Evolutionary conservation across 129 eudicot genomes (phyloP), one percentile per base, ranked within the genome.

Genomic region (Calendula officinalis): DNA sequence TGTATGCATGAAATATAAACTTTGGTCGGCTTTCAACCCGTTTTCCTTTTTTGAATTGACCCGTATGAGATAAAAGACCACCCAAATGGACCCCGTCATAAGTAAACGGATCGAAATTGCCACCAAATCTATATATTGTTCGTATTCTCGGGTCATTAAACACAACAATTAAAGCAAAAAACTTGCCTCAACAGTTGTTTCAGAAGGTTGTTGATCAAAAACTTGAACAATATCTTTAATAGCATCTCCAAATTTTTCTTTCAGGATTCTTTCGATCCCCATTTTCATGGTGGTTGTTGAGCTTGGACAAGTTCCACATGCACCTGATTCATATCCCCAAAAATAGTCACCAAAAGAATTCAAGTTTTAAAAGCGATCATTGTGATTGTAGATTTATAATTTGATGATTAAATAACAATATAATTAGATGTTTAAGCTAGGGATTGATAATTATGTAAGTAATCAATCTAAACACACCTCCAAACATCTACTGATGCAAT

Each of bases 221-320:
- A 91, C 82, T 82, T 87, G 96, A 60, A 82, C 71, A 65, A 91
- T 78, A 68, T 87, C 94, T 82, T 84, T 91, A 33, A 91, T 41
- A 14, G 86, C 86, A 49, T 84, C 86, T 40, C 98, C 96, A 75
- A 87, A 87, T 60, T 91, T 87, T 63, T 91, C 98, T 77, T 82
- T 87, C 6, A 87, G 81, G 2, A 87, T 80, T 71, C 87, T 81
- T 72, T 91, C 98, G 27, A 91, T 91, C 62, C 96, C 96, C 94
- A 87, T 84, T 64, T 80, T 87, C 96, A 91, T 91, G 37, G 98
- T 91, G 6, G 96, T 91, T 5, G 96, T 82, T 71, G 98, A 91
- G 78, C 98, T 91, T 42, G 98, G 96, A 65, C 96, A 87, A 52
- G 76, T 80, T 41, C 72, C 98, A 67, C 96, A 87, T 27, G 98